Evolutionary conservation across 345 rosid genomes (phyloP).

Genomic region (Atalantia buxifolia): DNA sequence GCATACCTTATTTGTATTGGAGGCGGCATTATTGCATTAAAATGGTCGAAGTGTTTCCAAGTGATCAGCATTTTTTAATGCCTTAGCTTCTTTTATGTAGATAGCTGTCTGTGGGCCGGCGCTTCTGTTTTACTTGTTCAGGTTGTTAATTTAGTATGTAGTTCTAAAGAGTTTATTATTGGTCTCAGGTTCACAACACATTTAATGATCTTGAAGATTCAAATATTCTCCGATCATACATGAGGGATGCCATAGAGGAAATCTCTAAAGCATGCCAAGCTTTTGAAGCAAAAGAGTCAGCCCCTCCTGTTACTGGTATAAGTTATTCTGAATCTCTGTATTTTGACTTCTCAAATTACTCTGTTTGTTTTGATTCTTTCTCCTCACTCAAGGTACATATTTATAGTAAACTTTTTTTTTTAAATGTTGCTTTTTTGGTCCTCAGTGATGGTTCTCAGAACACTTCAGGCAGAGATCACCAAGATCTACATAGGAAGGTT

Average conservation of each 20-base stretch:
- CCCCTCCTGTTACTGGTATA: conserved; percentile 83
- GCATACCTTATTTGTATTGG: background rate
- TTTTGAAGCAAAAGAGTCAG: conserved; percentile 89
- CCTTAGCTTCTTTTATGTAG: background rate
- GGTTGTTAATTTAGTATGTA: conserved; percentile 2
- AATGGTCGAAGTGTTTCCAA: background rate
- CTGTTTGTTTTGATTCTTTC: conserved; percentile 27
- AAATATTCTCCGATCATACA: conserved; percentile 62
- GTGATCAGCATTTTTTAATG: background rate
- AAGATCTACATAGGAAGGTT: conserved; percentile 82
- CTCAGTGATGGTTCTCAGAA: conserved; percentile 67
- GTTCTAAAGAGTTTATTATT: conserved; percentile 19
- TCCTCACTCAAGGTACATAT: conserved; percentile 39
- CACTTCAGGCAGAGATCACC: conserved; percentile 72
- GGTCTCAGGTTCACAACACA: conserved; percentile 64
- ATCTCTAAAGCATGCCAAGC: conserved; percentile 86
- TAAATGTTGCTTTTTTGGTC: conserved; percentile 18
- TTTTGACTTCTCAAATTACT: conserved; percentile 18
- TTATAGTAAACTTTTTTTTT: background rate
- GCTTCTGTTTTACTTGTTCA: conserved; percentile 4
- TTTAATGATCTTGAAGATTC: conserved; percentile 85
- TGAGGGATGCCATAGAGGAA: conserved; percentile 84
- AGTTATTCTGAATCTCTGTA: conserved; percentile 23
- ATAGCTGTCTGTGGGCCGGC: conserved; percentile 1
- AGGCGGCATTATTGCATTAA: background rate